A percentile compares a stretch with the other conserved stretches of the same genome.
Evolutionary conservation across 2,329 filamentous ascomycete species (phyloP).

Genomic region (Penicillium sp.): DNA sequence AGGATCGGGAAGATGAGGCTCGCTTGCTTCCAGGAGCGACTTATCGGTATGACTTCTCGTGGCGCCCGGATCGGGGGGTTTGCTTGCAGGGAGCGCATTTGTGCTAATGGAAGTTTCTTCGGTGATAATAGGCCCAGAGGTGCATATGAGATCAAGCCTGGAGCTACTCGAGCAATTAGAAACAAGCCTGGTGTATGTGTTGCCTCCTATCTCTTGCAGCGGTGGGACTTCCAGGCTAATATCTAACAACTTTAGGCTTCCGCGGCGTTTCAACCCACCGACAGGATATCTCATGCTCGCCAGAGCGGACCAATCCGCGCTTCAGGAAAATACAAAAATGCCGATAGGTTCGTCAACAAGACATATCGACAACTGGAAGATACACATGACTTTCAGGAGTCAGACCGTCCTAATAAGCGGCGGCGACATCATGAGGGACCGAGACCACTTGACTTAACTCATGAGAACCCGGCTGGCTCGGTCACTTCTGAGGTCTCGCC

Average conservation of each 20-base stretch:
- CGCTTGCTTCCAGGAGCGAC: conserved; percentile 26
- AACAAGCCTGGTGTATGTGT: conserved; percentile 29
- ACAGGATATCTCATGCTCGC: conserved; percentile 36
- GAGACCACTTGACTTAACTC: conserved; percentile 23
- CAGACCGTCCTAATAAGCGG: conserved; percentile 38
- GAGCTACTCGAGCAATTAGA: conserved; percentile 23
- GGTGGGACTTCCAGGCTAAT: conserved; percentile 10
- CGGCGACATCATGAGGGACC: conserved; percentile 32
- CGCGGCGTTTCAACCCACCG: conserved; percentile 32
- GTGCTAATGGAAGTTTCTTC: conserved; percentile 5
- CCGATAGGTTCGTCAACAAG: conserved; percentile 2
- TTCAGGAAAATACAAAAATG: conserved; percentile 26
- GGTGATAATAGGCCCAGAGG: conserved; percentile 23
- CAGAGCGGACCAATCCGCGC: conserved; percentile 44
- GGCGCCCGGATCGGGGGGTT: not conserved
- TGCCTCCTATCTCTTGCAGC: not conserved
- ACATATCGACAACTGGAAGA: conserved; percentile 20
- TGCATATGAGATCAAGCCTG: conserved; percentile 38
- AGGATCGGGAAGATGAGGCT: conserved; percentile 29
- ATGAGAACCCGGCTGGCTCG: conserved; percentile 20
- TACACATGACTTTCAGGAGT: conserved; percentile 26
- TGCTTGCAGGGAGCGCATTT: not conserved
- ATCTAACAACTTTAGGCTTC: conserved; percentile 16
- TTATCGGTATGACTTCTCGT: conserved; percentile 16
- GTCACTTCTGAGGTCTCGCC: not conserved